Base-by-base conservation (phyloP, 306 rosid species). In the Castanopsis chinensis region DNA sequence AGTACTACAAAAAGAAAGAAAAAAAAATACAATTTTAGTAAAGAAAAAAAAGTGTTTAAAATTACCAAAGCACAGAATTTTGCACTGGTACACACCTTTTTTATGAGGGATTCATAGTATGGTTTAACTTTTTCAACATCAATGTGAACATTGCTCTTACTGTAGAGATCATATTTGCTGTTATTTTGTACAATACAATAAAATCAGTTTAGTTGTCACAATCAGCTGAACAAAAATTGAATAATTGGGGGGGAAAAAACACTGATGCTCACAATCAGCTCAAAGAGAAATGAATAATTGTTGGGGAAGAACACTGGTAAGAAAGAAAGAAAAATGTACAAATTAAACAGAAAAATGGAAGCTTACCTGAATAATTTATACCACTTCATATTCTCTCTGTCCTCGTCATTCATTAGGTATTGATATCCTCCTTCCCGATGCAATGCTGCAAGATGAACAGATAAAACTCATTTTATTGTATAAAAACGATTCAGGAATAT, bases 91-190 rank as follows among this genome's bases (percentile, higher is more conserved):
- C 19, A 70, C 17, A 74, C 77, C 77, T 74, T 74, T 18, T 56
- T 30, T 6, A 74, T 33, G 33, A 74, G 53, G 13, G 77, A 74
- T 10, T 17, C 6, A 15, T 74, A 74, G 54, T 74, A 73, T 8
- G 77, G 77, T 51, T 74, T 74, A 74, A 57, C 77, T n/a, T 56
- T 56, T 33, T 74, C 68, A 20, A 74, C 32, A 5, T 74, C 77
- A 19, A 74, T 9, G 6, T 1, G 32, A n/a, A 54, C 77, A 1
- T 20, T 74, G 30, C 77, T 54, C 77, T 74, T 74, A 28, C 68
- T 55, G 27, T 56, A 74, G 51, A 74, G 68, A 19, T 74, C 68
- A 56, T 74, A 74, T 33, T 32, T 56, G 77, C 77, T 56, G 54
- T 45, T 4, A 11, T 2, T 71, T 71, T 61, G 18, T 61, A 23